A percentile compares a stretch with the other conserved stretches of the same genome.
Evolutionary conservation across 768 basidiomycete species (phyloP).

Genomic region (Russula olivacea): DNA sequence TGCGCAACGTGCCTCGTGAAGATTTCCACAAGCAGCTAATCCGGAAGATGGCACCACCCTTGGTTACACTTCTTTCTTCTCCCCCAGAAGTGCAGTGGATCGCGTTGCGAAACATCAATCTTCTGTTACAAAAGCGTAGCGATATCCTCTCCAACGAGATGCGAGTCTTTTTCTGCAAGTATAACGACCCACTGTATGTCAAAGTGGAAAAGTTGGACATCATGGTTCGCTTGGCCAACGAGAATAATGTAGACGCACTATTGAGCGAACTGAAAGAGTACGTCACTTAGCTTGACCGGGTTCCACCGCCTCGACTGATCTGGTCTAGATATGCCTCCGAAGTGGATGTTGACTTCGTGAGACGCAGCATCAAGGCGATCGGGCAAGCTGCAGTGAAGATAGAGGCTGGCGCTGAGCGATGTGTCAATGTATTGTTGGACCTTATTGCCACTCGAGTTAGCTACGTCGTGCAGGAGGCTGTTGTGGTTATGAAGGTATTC

Average conservation of each 20-base stretch:
- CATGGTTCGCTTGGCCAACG: slow-evolving; percentile 89
- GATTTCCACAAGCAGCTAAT: slow-evolving; percentile 81
- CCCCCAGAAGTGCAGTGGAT: slow-evolving; percentile 99
- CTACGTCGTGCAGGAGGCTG: slow-evolving; percentile 97
- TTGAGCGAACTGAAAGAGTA: slow-evolving; percentile 95
- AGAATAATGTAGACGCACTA: slow-evolving; percentile 90
- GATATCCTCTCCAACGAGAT: slow-evolving; percentile 93
- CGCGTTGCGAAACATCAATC: slow-evolving; percentile 91
- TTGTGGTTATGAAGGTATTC: slow-evolving; percentile 95
- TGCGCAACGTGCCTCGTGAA: slow-evolving; percentile 73
- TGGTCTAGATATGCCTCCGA: slow-evolving; percentile 81
- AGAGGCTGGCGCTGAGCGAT: slow-evolving; percentile 85
- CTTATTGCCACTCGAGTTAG: slow-evolving; percentile 89
- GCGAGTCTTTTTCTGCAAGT: slow-evolving; percentile 99
- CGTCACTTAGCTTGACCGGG: slow-evolving; percentile 29
- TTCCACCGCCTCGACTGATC: slow-evolving; percentile 14
- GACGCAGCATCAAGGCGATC: slow-evolving; percentile 90
- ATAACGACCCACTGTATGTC: slow-evolving; percentile 98
- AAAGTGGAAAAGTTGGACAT: slow-evolving; percentile 98
- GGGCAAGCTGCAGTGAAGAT: slow-evolving; percentile 97
- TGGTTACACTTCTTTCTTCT: slow-evolving; percentile 91
- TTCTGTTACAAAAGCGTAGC: slow-evolving; percentile 88
- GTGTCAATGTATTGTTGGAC: slow-evolving; percentile 89
- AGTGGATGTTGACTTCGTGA: slow-evolving; percentile 97
- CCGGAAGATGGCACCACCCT: slow-evolving; percentile 95